These are phyloP conservation scores for Colletotrichum lindemuthianum DNA, from an alignment of 2,329 filamentous ascomycete species.

Conservation along the genomic window DNA sequence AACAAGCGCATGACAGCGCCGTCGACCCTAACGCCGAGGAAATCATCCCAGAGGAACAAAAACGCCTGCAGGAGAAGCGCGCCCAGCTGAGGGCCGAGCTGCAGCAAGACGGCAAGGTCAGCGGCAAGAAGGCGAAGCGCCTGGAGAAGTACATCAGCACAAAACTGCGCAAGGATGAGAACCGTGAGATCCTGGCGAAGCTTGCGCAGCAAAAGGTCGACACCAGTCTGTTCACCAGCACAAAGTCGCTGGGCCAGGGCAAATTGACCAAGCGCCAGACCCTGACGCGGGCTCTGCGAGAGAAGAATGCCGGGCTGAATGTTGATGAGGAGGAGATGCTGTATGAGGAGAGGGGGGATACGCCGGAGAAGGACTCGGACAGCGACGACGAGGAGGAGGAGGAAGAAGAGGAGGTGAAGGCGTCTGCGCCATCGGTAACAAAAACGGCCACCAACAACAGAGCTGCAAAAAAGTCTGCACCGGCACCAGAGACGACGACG, in stretches of 20 bases:
- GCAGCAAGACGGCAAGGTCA: slow-evolving; percentile 63
- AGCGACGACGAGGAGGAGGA: slow-evolving; percentile 44
- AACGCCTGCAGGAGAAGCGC: slow-evolving; percentile 64
- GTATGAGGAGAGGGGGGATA: slow-evolving; percentile 53
- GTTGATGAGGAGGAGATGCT: slow-evolving; percentile 63
- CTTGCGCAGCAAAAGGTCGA: slow-evolving; percentile 83
- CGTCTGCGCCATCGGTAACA: slow-evolving; percentile 8
- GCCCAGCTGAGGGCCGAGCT: slow-evolving; percentile 65
- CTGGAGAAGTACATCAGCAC: slow-evolving; percentile 81
- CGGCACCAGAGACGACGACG: background rate
- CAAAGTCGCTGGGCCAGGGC: slow-evolving; percentile 77
- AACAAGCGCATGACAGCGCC: slow-evolving; percentile 53
- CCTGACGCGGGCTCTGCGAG: slow-evolving; percentile 70
- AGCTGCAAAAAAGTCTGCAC: background rate
- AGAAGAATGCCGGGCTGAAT: slow-evolving; percentile 71
- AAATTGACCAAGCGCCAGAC: slow-evolving; percentile 77
- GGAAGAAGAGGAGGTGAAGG: slow-evolving; percentile 37
- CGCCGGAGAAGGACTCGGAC: slow-evolving; percentile 42
- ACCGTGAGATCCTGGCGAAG: slow-evolving; percentile 83
- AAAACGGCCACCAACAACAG: background rate
- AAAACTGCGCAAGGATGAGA: slow-evolving; percentile 95
- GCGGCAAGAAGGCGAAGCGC: slow-evolving; percentile 73
- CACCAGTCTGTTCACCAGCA: slow-evolving; percentile 82
- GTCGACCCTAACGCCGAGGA: slow-evolving; percentile 66
- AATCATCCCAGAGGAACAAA: slow-evolving; percentile 58